Base-by-base conservation (phyloP, 2,329 filamentous ascomycete genomes). In the Pezicula carpinea region DNA sequence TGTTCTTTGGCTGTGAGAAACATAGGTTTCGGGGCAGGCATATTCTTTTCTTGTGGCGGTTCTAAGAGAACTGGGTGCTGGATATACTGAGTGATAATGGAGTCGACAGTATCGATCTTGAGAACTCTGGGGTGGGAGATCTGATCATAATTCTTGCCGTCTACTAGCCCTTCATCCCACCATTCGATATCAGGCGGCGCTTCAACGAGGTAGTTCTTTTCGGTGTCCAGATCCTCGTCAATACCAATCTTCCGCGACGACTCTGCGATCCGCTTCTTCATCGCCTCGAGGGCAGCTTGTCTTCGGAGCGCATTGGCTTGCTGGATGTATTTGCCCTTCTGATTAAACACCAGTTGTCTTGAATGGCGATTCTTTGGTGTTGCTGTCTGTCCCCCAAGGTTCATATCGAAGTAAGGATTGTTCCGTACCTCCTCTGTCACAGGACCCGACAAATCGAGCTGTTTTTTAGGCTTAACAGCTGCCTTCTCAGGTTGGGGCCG, bases 271-370 rank as follows among this genome's bases (percentile, higher is more conserved):
- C 87, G 80, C 72, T 86, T 91, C 69, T 97, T 97, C 83, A 99
- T 92, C 52, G 85, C 85, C 72, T 99, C 95, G 22, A 99, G 74
- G 43, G 87, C 85, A 35, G 86, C 89, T 68, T 96, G 91, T 50
- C 89, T 81, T 52, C 93, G 84, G 44, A 96, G 72, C 47, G 91
- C 91, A 64, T 89, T 92, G 6, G 88, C 93, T 68, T 97, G 92
- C 54, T 90, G 85, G 50, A 97, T 96, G 62, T 96, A 97, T 76
- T 97, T 97, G 44, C 93, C 93, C 66, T 95, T 95, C 58, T 91
- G 84, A 59, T 96, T 96, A 73, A 99, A 97, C 11, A 89, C 72
- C 15, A 99, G 75, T 54, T 88, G 83, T 50, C 88, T 83, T 10
- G 89, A 79, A 53, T 87, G 77, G 43, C 90, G 79, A 32, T 77